Evolutionary conservation across 116 monocot species (phyloP), one percentile per base, ranked within the genome.

Genomic region (Trichopus zeylanicus): DNA sequence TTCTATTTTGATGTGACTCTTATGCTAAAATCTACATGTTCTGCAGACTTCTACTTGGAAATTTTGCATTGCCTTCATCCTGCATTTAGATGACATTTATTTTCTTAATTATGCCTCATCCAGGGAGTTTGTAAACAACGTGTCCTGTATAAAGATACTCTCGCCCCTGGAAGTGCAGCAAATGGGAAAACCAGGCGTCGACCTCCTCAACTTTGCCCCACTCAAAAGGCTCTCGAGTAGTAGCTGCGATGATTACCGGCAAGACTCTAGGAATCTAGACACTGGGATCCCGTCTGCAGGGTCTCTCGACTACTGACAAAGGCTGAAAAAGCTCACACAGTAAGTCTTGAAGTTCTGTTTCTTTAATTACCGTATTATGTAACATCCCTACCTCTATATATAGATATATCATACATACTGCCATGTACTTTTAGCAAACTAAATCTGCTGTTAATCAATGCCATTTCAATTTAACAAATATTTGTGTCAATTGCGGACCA

Each of bases 91-190:
- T 46, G 16, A 15, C 3, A 46, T 11, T n/a, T 46, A 3, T 46
- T 3, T 11, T 46, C 18, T 16, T 2, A 11, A 51, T 25, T 2
- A 51, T 42, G 26, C 21, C 27, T 37, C 18, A 21, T 75, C 4
- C 67, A 93, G 93, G 77, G 93, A 93, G 71, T 93, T 93, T 72
- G 88, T 93, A 56, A 93, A 88, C 51, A 93, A 60, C 56, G 93
- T 88, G 18, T 88, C 65, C 63, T 85, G 82, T 75, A 93, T 93
- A 65, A 93, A 82, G 84, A 84, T 93, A 76, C 88, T 93, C 29
- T 88, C 85, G 18, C 79, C 81, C 0, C 81, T 77, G 37, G 88
- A 93, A 77, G 79, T 88, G 65, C 88, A 84, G 47, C 92, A 88
- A 64, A 93, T 93, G 93, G 77, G 85, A 24, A 76, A 82, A 38